A percentile compares a stretch with the other conserved stretches of the same genome.
phyloP scores from a whole-genome alignment of 208 protist species.

The Trypanosoma scelopori region DNA sequence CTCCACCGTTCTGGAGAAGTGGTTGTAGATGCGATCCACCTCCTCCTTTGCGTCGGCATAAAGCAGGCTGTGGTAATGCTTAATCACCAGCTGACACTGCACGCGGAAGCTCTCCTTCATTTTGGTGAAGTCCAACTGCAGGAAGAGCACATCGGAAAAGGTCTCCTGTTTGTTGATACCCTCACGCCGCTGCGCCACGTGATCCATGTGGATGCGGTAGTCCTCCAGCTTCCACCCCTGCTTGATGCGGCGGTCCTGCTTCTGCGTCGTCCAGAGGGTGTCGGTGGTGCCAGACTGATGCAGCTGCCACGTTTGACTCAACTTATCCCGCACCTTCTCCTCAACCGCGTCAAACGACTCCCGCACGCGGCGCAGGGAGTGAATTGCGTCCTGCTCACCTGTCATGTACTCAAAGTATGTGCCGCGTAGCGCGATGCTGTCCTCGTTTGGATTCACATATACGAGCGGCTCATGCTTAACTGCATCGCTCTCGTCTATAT shows the following conservation, averaged over 20 bases:
- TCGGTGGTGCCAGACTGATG: conserved; percentile 96
- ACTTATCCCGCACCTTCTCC: conserved; percentile 93
- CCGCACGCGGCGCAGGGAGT: conserved; percentile 88
- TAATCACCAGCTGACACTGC: conserved; percentile 96
- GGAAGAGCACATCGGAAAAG: conserved; percentile 93
- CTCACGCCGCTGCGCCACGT: conserved; percentile 92
- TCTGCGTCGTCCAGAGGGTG: conserved; percentile 93
- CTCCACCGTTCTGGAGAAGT: conserved; percentile 78
- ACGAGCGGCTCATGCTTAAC: conserved; percentile 43
- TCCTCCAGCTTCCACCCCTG: conserved; percentile 93
- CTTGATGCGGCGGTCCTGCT: conserved; percentile 92
- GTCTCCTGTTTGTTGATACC: conserved; percentile 96
- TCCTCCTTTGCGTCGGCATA: conserved; percentile 93
- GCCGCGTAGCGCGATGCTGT: conserved; percentile 56
- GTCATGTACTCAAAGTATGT: conserved; percentile 96
- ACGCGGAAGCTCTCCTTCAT: conserved; percentile 96
- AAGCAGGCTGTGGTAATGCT: conserved; percentile 94
- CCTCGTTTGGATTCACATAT: conserved; percentile 60
- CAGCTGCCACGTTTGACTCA: conserved; percentile 94
- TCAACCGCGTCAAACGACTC: conserved; percentile 89
- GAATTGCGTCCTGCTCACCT: conserved; percentile 93
- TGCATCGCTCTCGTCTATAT: conserved; percentile 50
- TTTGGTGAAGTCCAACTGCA: conserved; percentile 95
- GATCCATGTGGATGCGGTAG: conserved; percentile 94
- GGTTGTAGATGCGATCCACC: conserved; percentile 87